Base-by-base conservation (phyloP, 192 early-diverging fungal species). In the Paraglomus occultum region DNA sequence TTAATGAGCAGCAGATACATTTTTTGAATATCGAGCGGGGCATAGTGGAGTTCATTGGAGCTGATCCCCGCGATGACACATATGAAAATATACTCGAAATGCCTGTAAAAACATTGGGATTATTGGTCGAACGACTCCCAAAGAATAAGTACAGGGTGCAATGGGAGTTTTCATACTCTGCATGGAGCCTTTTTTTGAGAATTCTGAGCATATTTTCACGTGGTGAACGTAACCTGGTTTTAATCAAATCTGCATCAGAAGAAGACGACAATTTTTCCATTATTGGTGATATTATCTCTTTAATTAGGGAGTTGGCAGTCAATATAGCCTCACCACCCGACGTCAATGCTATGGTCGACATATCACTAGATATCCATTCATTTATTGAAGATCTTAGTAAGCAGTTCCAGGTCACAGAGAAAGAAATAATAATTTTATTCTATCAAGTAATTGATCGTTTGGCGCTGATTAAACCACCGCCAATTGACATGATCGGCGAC, bases 401-500 rank as follows among this genome's bases (percentile, higher is more conserved):
- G 40, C 14, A 75, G 6, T 23, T 73, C 9, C 52, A 63, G n/a
- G 14, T 45, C 14, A 31, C 31, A 3, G 31, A 31, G 31, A 31
- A 31, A 31, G 31, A 31, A 31, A 31, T 31, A 31, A 31, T 31
- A 31, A 31, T 31, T 31, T 3, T 31, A 31, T 31, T 31, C 31
- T 31, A 31, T 65, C 66, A 74, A 17, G 65, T 79, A 8, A 39
- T 79, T 50, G 73, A 71, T 50, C 73, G 73, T 40, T 65, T 71
- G 53, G 69, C 74, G 6, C 60, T 73, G 39, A 65, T 75, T 40
- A 74, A 71, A n/a, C 60, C 68, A 9, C 55, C 73, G 12, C 73
- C 73, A 2, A 65, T 78, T 43, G 70, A 74, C 15, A 61, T 78
- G 48, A 72, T 78, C 22, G 73, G 70, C 22, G 71, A 72, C 5